Evolutionary conservation across 208 protist species (phyloP).

Genomic region (Leishmania lainsoni): DNA sequence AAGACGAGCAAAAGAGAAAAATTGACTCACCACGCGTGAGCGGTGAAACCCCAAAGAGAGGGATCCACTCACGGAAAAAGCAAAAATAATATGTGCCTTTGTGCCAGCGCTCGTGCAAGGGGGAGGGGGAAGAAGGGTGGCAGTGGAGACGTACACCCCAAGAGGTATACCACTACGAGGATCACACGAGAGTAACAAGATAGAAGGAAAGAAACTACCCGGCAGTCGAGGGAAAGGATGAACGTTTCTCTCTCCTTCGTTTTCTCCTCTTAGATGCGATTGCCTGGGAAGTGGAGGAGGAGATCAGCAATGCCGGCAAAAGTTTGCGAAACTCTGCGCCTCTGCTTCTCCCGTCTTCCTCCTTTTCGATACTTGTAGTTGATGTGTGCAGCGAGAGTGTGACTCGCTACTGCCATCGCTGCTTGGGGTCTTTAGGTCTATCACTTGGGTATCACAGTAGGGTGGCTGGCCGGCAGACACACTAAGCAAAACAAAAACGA

Average conservation of each 20-base stretch:
- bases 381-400: neutral
- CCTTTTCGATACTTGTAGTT: neutral
- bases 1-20: neutral
- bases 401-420: conserved; percentile 1
- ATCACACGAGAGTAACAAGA: too few species aligned
- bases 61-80: neutral
- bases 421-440: neutral
- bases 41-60: neutral
- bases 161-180: neutral
- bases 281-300: neutral
- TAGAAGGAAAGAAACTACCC: too few species aligned
- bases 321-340: neutral
- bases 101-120: neutral
- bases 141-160: neutral
- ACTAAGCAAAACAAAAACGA: neutral
- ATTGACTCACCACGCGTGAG: neutral
- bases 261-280: neutral
- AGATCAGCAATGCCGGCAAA: neutral
- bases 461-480: neutral
- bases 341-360: neutral
- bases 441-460: neutral
- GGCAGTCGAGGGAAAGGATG: neutral
- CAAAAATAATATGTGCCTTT: neutral
- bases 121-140: neutral
- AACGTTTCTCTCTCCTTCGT: neutral